A percentile compares a stretch with the other conserved stretches of the same genome.
These are phyloP conservation scores for Fusarium hainanense DNA, from an alignment of 2,329 filamentous ascomycete species.

Conservation along the genomic window DNA sequence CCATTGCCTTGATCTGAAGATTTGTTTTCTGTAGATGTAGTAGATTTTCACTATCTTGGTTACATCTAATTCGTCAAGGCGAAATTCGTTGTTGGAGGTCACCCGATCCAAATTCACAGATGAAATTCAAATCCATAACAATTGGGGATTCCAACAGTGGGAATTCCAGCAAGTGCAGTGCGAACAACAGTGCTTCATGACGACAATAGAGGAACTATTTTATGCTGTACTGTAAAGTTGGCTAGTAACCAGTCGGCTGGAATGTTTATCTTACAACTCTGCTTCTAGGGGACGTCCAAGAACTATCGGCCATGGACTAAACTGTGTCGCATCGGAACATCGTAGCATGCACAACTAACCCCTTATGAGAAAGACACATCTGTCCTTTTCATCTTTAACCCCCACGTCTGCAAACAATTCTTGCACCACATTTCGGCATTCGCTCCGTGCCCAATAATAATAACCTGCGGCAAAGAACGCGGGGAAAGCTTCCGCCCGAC, in stretches of 20 bases:
- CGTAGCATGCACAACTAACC: fast-evolving
- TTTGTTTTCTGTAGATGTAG: fast-evolving
- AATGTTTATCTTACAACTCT: too few relatives aligned
- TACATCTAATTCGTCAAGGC: too few relatives aligned
- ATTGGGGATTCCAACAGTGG: too few relatives aligned
- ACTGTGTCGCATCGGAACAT: fast-evolving
- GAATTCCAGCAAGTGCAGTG: too few relatives aligned
- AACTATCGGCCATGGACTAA: fast-evolving
- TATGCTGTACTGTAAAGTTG: too few relatives aligned
- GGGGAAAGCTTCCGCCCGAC: background rate
- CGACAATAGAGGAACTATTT: too few relatives aligned
- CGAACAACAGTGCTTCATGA: too few relatives aligned
- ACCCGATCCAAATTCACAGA: too few relatives aligned
- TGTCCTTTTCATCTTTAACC: background rate
- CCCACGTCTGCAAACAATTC: background rate
- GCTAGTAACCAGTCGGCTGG: too few relatives aligned
- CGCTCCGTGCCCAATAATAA: background rate
- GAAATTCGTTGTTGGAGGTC: too few relatives aligned
- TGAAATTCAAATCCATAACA: too few relatives aligned
- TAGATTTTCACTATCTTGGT: too few relatives aligned
- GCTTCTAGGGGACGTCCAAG: fast-evolving
- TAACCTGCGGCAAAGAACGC: background rate
- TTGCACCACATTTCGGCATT: background rate
- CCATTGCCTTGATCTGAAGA: fast-evolving
- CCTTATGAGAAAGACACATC: fast-evolving